Percentiles rank a stretch among this genome's conserved stretches.
Conservation (phyloP, 768 basidiomycete species). For the Termitomyces sp. region DNA sequence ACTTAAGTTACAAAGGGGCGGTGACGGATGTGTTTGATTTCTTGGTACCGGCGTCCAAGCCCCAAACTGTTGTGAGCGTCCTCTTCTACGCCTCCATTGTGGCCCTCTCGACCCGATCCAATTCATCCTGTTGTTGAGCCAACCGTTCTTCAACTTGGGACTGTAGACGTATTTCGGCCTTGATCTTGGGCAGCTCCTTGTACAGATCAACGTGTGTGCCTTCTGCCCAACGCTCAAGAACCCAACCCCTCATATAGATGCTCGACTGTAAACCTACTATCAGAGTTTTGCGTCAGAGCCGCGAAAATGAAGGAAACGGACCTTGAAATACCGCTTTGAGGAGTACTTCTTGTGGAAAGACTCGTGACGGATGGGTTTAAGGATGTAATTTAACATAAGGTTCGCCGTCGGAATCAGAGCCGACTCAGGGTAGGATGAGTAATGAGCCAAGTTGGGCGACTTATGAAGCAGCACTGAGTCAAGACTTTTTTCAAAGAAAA, state of each 20-base stretch:
- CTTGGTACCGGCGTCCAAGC: neutral
- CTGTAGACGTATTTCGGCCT: slow-evolving; percentile 44
- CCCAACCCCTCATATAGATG: slow-evolving; percentile 82
- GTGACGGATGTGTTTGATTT: neutral
- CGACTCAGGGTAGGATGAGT: slow-evolving; percentile 87
- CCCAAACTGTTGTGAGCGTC: neutral
- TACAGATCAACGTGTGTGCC: slow-evolving; percentile 50
- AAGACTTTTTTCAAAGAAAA: neutral
- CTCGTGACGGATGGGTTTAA: slow-evolving; percentile 73
- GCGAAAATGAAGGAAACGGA: slow-evolving; percentile 20
- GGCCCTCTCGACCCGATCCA: slow-evolving; percentile 3
- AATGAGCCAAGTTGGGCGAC: slow-evolving; percentile 89
- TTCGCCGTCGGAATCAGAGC: slow-evolving; percentile 84
- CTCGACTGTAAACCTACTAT: slow-evolving; percentile 50
- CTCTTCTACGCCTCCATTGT: slow-evolving; percentile 6
- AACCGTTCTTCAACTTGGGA: slow-evolving; percentile 27
- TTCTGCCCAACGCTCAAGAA: slow-evolving; percentile 67
- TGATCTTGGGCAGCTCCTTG: slow-evolving; percentile 54
- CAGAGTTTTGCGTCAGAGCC: neutral
- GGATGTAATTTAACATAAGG: slow-evolving; percentile 87
- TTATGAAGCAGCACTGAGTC: slow-evolving; percentile 11
- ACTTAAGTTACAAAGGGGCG: neutral
- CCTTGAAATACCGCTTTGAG: slow-evolving; percentile 85
- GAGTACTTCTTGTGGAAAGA: slow-evolving; percentile 95
- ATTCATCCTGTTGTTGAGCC: slow-evolving; percentile 11